These are phyloP conservation scores for Curvularia sp. DNA, from an alignment of 2,329 filamentous ascomycete genomes.

Conservation along the genomic window DNA sequence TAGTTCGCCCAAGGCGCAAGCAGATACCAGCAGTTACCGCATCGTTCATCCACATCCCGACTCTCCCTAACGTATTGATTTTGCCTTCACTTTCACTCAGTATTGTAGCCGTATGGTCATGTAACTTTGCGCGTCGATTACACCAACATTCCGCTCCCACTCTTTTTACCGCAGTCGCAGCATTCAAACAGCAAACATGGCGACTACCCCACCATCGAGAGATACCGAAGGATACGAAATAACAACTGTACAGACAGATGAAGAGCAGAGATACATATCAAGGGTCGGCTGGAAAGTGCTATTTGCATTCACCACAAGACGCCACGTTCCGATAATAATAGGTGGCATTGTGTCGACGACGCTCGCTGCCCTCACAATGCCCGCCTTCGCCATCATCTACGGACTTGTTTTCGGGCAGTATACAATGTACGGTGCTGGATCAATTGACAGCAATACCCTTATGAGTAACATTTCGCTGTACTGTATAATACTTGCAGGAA, in stretches of 20 bases:
- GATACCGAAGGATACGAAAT: conserved; percentile 26
- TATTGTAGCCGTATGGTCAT: conserved; percentile 10
- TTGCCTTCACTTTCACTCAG: conserved; percentile 22
- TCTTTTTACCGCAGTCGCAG: not conserved
- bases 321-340: conserved; percentile 64
- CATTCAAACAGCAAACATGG: conserved; percentile 20
- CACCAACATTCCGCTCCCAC: not conserved
- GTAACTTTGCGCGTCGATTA: conserved; percentile 4
- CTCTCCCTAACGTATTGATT: not conserved
- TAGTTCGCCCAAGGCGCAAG: not conserved
- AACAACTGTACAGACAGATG: conserved; percentile 15
- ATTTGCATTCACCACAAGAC: conserved; percentile 74
- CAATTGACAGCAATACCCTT: conserved; percentile 59
- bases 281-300: conserved; percentile 62
- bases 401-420: conserved; percentile 79
- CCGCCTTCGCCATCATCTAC: conserved; percentile 72
- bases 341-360: conserved; percentile 65
- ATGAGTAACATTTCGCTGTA: conserved; percentile 64
- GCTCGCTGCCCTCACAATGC: conserved; percentile 68
- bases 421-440: conserved; percentile 67
- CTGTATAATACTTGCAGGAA: conserved; percentile 66
- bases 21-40: not conserved
- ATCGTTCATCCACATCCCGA: not conserved
- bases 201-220: conserved; percentile 20
- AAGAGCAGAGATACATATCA: conserved; percentile 32